Percentiles rank a stretch among this genome's conserved stretches.
Evolutionary conservation across 169 alveolate genomes (phyloP).

Genomic region (Theileria luwenshuni): DNA sequence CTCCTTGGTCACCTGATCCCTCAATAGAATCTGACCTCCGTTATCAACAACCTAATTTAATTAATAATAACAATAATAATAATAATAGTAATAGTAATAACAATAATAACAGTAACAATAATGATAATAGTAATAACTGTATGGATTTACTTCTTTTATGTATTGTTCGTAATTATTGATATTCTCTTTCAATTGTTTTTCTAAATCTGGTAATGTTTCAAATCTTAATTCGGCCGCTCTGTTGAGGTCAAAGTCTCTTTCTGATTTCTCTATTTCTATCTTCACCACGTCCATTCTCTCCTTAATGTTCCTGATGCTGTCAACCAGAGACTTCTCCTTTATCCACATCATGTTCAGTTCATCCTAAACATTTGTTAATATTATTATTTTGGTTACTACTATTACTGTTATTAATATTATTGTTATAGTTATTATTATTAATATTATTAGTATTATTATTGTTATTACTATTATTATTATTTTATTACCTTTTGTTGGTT

Average conservation of each 20-base stretch:
- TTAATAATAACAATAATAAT: background rate
- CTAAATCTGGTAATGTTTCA: slow-evolving; percentile 86
- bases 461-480: slow-evolving; percentile 27
- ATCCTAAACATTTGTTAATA: slow-evolving; percentile 63
- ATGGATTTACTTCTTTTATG: slow-evolving; percentile 49
- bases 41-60: slow-evolving; percentile 11
- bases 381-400: slow-evolving; percentile 46
- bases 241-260: slow-evolving; percentile 80
- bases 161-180: slow-evolving; percentile 69
- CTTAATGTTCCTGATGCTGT: slow-evolving; percentile 76
- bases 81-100: no score
- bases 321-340: slow-evolving; percentile 78
- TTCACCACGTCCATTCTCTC: slow-evolving; percentile 81
- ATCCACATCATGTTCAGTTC: slow-evolving; percentile 74
- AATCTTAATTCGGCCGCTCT: slow-evolving; percentile 87
- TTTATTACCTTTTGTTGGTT: slow-evolving; percentile 35
- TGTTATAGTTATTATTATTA: slow-evolving; percentile 55
- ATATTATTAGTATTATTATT: slow-evolving; percentile 19
- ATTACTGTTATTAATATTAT: slow-evolving; percentile 67
- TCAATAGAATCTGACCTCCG: slow-evolving; percentile 71
- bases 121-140: background rate
- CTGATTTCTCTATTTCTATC: slow-evolving; percentile 83
- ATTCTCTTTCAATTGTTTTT: slow-evolving; percentile 73
- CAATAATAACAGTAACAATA: no score
- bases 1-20: slow-evolving; percentile 85